phyloP scores from a whole-genome alignment of 2,329 filamentous ascomycete species.

The Fusarium sp. region DNA sequence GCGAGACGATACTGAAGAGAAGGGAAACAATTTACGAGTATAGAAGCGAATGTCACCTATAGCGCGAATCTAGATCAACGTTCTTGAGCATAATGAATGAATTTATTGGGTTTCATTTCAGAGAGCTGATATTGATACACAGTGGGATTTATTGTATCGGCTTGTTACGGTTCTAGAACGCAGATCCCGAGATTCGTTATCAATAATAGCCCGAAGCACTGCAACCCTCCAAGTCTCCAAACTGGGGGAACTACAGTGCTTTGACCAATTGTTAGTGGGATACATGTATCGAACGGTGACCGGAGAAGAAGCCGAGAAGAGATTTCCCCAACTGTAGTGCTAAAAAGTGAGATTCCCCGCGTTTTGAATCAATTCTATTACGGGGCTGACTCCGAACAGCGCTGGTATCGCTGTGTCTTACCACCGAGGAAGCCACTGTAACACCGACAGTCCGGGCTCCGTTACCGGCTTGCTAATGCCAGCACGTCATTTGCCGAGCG shows the following conservation, averaged over 20 bases:
- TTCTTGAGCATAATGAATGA: slow-evolving; percentile 1
- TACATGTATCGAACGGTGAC: slow-evolving; percentile 18
- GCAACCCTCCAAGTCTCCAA: background rate
- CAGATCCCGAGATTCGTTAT: slow-evolving; percentile 30
- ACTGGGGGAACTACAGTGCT: background rate
- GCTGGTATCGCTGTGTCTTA: slow-evolving; percentile 31
- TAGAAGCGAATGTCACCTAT: slow-evolving; percentile 17
- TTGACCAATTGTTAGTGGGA: slow-evolving; percentile 13
- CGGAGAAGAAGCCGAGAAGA: slow-evolving; percentile 24
- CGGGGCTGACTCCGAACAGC: slow-evolving; percentile 28
- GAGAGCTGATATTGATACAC: background rate
- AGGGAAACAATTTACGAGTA: background rate
- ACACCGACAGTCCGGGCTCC: slow-evolving; percentile 42
- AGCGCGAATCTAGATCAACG: slow-evolving; percentile 11
- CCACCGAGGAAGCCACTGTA: slow-evolving; percentile 1
- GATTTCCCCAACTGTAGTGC: background rate
- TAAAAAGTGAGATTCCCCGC: background rate
- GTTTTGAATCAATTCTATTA: background rate
- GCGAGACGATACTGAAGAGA: slow-evolving; percentile 48
- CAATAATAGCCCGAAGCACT: slow-evolving; percentile 18
- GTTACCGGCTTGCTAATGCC: slow-evolving; percentile 49
- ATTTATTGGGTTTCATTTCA: background rate
- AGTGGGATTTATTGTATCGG: background rate
- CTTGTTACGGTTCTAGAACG: slow-evolving; percentile 24
- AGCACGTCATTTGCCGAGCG: slow-evolving; percentile 48